Base-by-base conservation (phyloP, 257 asterid genomes). In the Nicotiana sylvestris region DNA sequence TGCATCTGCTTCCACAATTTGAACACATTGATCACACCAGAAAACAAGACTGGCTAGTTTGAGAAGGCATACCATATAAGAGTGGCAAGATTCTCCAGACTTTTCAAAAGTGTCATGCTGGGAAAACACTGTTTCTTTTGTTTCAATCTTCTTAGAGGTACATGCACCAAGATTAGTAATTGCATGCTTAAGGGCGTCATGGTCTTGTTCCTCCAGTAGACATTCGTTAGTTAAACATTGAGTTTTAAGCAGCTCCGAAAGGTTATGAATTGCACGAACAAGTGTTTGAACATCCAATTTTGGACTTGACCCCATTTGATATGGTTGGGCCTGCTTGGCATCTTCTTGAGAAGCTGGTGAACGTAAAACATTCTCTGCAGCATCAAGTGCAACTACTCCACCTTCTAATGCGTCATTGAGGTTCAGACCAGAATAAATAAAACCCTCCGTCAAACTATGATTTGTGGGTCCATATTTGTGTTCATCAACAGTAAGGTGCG, bases 331-430 rank as follows among this genome's bases (percentile, higher is more conserved):
- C 78, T 60, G 84, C 81, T 90, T 94, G 67, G 62, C 87, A 84
- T 90, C 89, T 84, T 94, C 97, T 87, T 87, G 93, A 85, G 95
- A 88, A 85, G 92, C 89, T 68, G 97, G 97, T 29, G 98, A 92
- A 83, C 86, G 85, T 17, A 91, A 88, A 89, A 92, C 98, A 86
- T 91, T 88, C 85, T 95, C 98, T 15, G 98, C 97, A 9, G 91
- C 96, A 87, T 88, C 93, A 84, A 91, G 93, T 53, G 99, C 97
- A 82, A 91, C 90, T 32, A 83, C 89, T 21, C 92, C 92, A 77
- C 89, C 93, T 78, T 90, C 97, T 62, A 91, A 81, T 81, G 84
- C 90, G 74, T 91, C 91, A 82, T 85, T 89, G 46, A 84, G 82
- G 57, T 76, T 80, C 86, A 90, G 69, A 60, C 82, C 89, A 77